Base-by-base conservation (phyloP, 805 yeast genomes). In the Brettanomyces custersianus region DNA sequence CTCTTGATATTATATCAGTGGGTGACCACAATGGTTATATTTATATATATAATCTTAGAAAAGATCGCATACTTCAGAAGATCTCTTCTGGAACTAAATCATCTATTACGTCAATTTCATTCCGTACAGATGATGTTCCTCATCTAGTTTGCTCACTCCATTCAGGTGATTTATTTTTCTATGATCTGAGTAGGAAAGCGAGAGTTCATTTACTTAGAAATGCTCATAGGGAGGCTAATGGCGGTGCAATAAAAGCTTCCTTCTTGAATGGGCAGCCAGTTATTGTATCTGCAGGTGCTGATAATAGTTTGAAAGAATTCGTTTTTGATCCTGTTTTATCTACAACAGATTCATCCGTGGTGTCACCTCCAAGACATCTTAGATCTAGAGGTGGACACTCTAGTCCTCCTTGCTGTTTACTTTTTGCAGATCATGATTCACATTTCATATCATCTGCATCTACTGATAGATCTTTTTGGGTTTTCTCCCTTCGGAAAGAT, bases 381-480 rank as follows among this genome's bases (percentile, higher is more conserved):
- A 75, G 98, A 55, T 82, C 94, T 1, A 74, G 98, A 54, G 97
- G 96, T 49, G 99, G 99, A n/a, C 98, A 92, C 56, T 76, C 95
- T 4, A 80, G 83, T 21, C 95, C 98, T 3, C 94, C 97, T 3
- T 68, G 80, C 0, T 54, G 74, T 4, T 74, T 92, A 28, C 63
- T 65, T 18, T 92, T 92, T 58, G 84, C 94, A 4, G 77, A 75
- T 34, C 76, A 76, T 32, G 66, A 63, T 39, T 77, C 95, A 2
- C 98, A 94, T 59, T 84, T 77, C 57, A 52, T 94, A 9, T 68
- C 84, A 36, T 84, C 95, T 35, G 94, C 94, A 2, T 84, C 96
- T 0, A 70, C 77, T 43, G 98, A 92, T 59, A 70, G 72, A 48
- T 70, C 94, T 2, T 69, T 94, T 47, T 92, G 97, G 97, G 71